A percentile compares a stretch with the other conserved stretches of the same genome.
phyloP scores from a whole-genome alignment of 1,139 yeast genomes.

The Sugiyamaella novakii region DNA sequence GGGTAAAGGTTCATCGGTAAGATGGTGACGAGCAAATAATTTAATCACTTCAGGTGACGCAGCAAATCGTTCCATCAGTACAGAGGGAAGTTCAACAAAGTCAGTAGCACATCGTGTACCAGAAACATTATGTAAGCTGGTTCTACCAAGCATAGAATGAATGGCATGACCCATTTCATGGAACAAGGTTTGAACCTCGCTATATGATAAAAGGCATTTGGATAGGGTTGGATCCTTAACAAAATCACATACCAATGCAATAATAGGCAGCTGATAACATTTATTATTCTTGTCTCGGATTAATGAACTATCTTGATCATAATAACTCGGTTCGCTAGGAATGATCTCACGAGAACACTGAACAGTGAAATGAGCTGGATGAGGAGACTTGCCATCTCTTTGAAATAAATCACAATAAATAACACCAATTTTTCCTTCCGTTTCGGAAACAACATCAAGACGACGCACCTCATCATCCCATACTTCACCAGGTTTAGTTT shows the following conservation, averaged over 20 bases:
- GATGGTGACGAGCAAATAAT: slow-evolving; percentile 72
- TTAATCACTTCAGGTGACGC: slow-evolving; percentile 74
- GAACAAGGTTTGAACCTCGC: slow-evolving; percentile 89
- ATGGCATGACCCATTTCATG: slow-evolving; percentile 99
- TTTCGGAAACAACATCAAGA: slow-evolving; percentile 65
- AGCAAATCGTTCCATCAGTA: slow-evolving; percentile 91
- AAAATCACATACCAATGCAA: slow-evolving; percentile 87
- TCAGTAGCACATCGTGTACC: slow-evolving; percentile 97
- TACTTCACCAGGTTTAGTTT: slow-evolving; percentile 71
- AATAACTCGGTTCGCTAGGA: slow-evolving; percentile 47
- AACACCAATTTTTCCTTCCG: slow-evolving; percentile 61
- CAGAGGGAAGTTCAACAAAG: slow-evolving; percentile 94
- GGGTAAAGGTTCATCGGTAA: slow-evolving; percentile 66
- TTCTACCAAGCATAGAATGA: slow-evolving; percentile 95
- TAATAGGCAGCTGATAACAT: slow-evolving; percentile 79
- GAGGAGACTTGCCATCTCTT: slow-evolving; percentile 59
- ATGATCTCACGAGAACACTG: slow-evolving; percentile 83
- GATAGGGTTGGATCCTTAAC: slow-evolving; percentile 42
- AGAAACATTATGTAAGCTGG: slow-evolving; percentile 83
- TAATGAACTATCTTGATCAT: slow-evolving; percentile 21
- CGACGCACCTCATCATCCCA: slow-evolving; percentile 92
- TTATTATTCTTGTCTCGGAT: slow-evolving; percentile 34
- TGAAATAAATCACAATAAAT: slow-evolving; percentile 70
- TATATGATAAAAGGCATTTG: slow-evolving; percentile 59
- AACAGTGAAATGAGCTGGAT: slow-evolving; percentile 96